A percentile compares a stretch with the other conserved stretches of the same genome.
These are phyloP conservation scores for Herpomyces periplanetae DNA, from an alignment of 2,329 filamentous ascomycete species.

Conservation along the genomic window DNA sequence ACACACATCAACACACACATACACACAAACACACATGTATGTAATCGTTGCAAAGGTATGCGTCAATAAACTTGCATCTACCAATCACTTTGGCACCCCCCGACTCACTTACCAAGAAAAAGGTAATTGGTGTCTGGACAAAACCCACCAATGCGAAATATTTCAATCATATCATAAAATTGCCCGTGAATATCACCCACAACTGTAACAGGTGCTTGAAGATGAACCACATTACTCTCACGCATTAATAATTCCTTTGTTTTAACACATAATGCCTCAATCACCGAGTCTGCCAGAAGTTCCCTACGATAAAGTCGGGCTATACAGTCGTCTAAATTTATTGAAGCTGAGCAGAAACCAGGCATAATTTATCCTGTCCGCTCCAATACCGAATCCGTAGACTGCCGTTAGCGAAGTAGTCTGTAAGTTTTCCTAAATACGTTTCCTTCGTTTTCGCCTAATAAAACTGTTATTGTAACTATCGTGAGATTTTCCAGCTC, in stretches of 20 bases:
- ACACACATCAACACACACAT: no score
- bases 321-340: constrained; percentile 96
- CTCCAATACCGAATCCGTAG: constrained; percentile 12
- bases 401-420: no score
- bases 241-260: constrained; percentile 97
- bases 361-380: constrained; percentile 4
- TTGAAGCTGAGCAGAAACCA: constrained; percentile 22
- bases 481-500: no score
- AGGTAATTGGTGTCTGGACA: constrained; percentile 95
- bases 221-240: constrained; percentile 97
- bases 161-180: constrained; percentile 95
- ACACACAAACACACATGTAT: no score
- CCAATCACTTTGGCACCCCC: constrained; percentile 2
- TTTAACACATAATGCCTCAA: constrained; percentile 96
- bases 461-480: no score
- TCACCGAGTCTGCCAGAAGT: constrained; percentile 76
- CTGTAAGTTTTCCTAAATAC: no score
- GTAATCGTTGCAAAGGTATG: no score
- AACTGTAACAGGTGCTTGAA: constrained; percentile 71
- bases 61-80: no score
- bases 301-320: constrained; percentile 85
- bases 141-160: constrained; percentile 88
- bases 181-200: constrained; percentile 96
- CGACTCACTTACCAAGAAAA: constrained; percentile 32
- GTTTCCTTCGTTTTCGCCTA: no score